Evolutionary conservation across 306 rosid species (phyloP).

Genomic region (Quercus ilex): DNA sequence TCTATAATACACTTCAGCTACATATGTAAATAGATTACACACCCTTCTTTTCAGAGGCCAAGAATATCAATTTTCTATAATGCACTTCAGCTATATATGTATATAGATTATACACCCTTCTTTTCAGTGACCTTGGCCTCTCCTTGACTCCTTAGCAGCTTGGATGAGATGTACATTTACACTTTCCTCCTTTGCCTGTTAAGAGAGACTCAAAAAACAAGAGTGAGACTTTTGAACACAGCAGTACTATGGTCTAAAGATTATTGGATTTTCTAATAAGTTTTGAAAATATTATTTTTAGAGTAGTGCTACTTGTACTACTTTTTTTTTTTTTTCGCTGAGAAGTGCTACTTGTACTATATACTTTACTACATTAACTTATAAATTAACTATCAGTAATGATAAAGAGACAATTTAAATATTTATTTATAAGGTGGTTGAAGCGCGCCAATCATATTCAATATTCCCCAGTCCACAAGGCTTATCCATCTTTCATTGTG

Average conservation of each 20-base stretch:
- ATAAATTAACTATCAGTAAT: no score
- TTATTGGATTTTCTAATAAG: not conserved
- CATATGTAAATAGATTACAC: no score
- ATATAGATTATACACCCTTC: not conserved
- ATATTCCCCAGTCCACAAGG: no score
- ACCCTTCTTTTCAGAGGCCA: no score
- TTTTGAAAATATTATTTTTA: not conserved
- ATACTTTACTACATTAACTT: no score
- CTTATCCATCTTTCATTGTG: no score
- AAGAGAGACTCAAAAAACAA: not conserved
- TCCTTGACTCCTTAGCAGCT: constrained; percentile 13
- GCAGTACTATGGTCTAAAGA: not conserved
- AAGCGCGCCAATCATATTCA: not conserved
- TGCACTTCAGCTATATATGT: not conserved
- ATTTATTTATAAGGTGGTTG: no score
- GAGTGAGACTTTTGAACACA: not conserved
- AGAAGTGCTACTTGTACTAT: not conserved
- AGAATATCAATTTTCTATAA: no score
- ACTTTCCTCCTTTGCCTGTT: constrained; percentile 39
- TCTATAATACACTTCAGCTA: not conserved
- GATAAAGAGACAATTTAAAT: no score
- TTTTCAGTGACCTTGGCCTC: not conserved
- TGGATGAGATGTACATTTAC: constrained; percentile 32
- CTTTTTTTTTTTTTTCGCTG: not conserved
- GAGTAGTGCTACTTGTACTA: not conserved